Conservation (phyloP, 2,329 filamentous ascomycete genomes). For the Neurospora sp. region DNA sequence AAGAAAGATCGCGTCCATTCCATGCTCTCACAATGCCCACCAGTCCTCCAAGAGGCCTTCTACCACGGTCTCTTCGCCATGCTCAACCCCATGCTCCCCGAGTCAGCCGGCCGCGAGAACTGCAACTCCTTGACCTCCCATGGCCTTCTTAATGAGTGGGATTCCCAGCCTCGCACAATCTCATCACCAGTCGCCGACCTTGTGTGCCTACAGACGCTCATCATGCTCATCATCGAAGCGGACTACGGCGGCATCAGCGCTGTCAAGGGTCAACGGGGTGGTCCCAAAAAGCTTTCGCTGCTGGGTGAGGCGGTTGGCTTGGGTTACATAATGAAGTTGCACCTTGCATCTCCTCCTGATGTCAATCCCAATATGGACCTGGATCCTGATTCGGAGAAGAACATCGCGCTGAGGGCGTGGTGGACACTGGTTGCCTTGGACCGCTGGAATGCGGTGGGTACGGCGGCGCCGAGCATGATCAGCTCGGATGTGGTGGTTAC, state of each 20-base stretch:
- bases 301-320: conserved; percentile 57
- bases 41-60: conserved; percentile 53
- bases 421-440: conserved; percentile 64
- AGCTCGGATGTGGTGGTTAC: conserved; percentile 51
- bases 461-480: conserved; percentile 52
- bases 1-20: conserved; percentile 46
- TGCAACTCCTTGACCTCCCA: conserved; percentile 36
- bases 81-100: conserved; percentile 40
- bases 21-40: conserved; percentile 46
- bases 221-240: conserved; percentile 57
- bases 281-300: conserved; percentile 42
- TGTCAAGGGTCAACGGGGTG: conserved; percentile 30
- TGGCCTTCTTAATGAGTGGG: conserved; percentile 42
- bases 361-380: conserved; percentile 30
- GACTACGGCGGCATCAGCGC: conserved; percentile 43
- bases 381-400: conserved; percentile 51
- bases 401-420: conserved; percentile 56
- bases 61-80: conserved; percentile 51
- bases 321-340: conserved; percentile 56
- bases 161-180: conserved; percentile 27
- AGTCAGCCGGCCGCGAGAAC: conserved; percentile 23
- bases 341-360: conserved; percentile 29
- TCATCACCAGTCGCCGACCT: conserved; percentile 32
- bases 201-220: conserved; percentile 56
- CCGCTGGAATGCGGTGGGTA: conserved; percentile 63